A percentile compares a stretch with the other conserved stretches of the same genome.
Evolutionary conservation across 305 asterid species (phyloP).

Genomic region (Fraxinus albicans): DNA sequence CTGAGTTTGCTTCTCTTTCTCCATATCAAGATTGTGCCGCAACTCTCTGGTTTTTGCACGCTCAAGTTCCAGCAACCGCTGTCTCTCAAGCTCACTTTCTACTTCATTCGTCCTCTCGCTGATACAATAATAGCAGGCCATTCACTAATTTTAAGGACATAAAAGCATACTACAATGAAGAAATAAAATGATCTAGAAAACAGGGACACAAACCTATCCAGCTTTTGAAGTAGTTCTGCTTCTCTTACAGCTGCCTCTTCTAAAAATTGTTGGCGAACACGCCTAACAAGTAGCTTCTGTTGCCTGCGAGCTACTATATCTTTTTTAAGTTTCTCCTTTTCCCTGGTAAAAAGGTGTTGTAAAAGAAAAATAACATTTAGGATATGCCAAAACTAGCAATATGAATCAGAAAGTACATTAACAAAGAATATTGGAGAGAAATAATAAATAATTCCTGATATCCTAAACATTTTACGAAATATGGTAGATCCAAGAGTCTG

Average conservation of each 20-base stretch:
- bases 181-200: slow-evolving; percentile 11
- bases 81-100: slow-evolving; percentile 93
- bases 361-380: slow-evolving; percentile 22
- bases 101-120: slow-evolving; percentile 79
- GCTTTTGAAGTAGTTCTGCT: slow-evolving; percentile 82
- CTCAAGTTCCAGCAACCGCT: slow-evolving; percentile 75
- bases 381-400: slow-evolving; percentile 8
- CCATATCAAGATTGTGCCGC: slow-evolving; percentile 88
- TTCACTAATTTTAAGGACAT: slow-evolving; percentile 1
- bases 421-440: neutral
- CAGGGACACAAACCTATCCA: slow-evolving; percentile 61
- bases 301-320: slow-evolving; percentile 86
- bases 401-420: slow-evolving; percentile 11
- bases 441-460: neutral
- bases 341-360: slow-evolving; percentile 43
- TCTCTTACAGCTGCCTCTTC: slow-evolving; percentile 92
- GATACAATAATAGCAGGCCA: slow-evolving; percentile 25
- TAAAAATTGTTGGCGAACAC: slow-evolving; percentile 64
- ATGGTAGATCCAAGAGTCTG: neutral
- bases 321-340: slow-evolving; percentile 74
- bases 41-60: slow-evolving; percentile 91
- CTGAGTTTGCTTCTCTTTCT: slow-evolving; percentile 95
- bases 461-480: neutral
- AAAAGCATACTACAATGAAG: slow-evolving; percentile 8
- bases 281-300: slow-evolving; percentile 67